Base-by-base conservation (phyloP, 352 stramenopile genomes). In the Pythium coloratum region DNA sequence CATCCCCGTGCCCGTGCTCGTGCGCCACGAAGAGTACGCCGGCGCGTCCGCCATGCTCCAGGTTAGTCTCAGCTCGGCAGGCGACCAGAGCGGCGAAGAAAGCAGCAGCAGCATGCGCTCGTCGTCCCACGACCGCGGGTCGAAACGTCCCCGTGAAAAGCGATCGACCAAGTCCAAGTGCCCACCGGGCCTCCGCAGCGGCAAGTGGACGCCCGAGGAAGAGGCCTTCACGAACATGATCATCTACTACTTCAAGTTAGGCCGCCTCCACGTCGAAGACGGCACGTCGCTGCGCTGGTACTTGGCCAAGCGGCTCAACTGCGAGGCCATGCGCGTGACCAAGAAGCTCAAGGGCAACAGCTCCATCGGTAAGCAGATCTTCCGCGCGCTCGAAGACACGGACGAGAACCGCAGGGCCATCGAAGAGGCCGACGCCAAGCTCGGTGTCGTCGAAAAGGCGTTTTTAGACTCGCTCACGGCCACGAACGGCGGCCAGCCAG, bases 331-430 rank as follows among this genome's bases (percentile, higher is more conserved):
- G 88, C 84, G 88, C 46, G 86, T 96, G 60, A 94, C 88, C 30
- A 96, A 96, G 66, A 96, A 96, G 70, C 80, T 96, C 70, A 96
- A 94, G 66, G 86, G 86, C 59, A 92, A 94, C 67, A 92, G 81
- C 69, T 94, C 85, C 38, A 94, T 95, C 69, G 88, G 88, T 26
- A 96, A 96, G 62, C 86, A 96, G 71, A 92, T 96, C 59, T 96
- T 94, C 63, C 84, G 88, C 32, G 76, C 84, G 55, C 78, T 93
- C 5, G 87, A 92, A 58, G 78, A 82, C 69, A 89, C 73, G 10
- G 70, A 77, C 1, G 75, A 84, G 40, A 94, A 88, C 51, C 75
- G 74, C 10, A 60, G 71, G 16, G 77, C 80, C 14, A 92, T 94
- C 60, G 64, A 72, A 32, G 73, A 72, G 2, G 87, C 85, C 0